Evolutionary conservation across 2,329 filamentous ascomycete species (phyloP).

Genomic region (Neopestalotiopsis sp.): DNA sequence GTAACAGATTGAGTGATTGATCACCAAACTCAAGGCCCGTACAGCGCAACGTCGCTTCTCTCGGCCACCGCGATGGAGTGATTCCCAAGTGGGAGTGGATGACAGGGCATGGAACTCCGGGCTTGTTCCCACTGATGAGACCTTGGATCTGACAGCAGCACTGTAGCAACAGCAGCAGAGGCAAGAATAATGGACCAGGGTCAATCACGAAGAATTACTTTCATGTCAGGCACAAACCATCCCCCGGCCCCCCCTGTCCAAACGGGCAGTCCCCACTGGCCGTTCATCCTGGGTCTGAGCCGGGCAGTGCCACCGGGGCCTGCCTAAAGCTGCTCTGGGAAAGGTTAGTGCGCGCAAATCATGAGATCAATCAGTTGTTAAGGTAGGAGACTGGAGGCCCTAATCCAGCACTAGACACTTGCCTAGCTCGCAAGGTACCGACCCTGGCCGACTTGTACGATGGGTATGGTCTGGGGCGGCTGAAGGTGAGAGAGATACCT

Average conservation of each 20-base stretch:
- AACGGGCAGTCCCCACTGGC: background rate
- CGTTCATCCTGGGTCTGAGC: background rate
- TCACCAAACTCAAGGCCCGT: background rate
- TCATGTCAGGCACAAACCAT: constrained; percentile 11
- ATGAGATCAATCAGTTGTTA: constrained; percentile 5
- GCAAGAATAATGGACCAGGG: background rate
- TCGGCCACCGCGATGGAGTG: background rate
- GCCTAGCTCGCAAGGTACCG: background rate
- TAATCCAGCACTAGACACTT: background rate
- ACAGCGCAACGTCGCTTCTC: constrained; percentile 12
- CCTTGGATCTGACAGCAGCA: constrained; percentile 1
- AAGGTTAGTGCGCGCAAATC: constrained; percentile 11
- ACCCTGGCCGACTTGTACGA: too few relatives aligned
- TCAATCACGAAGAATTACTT: constrained; percentile 10
- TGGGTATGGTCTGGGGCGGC: background rate
- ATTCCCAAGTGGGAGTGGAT: background rate
- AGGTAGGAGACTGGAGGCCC: background rate
- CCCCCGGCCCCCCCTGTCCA: background rate
- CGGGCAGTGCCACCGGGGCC: constrained; percentile 12
- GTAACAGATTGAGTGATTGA: constrained; percentile 1
- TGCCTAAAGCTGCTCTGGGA: constrained; percentile 8
- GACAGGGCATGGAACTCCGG: background rate
- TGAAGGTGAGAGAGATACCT: background rate
- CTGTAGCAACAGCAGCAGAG: background rate
- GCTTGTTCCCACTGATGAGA: constrained; percentile 1